phyloP scores from a whole-genome alignment of 1,139 yeast genomes.

The Entelexis sorbosivorans region DNA sequence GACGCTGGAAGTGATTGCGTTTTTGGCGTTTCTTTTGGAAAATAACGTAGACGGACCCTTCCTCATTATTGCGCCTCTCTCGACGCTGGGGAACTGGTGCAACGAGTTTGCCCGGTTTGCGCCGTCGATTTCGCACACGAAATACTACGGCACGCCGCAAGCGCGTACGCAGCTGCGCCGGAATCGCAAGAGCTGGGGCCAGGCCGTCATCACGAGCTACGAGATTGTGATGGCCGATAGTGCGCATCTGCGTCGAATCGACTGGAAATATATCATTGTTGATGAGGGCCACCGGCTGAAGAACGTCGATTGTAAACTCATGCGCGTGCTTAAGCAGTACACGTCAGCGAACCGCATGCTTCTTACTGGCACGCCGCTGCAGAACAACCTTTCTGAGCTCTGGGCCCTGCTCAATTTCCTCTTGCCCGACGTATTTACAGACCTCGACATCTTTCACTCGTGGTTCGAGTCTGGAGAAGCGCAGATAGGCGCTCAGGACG shows the following conservation, averaged over 20 bases:
- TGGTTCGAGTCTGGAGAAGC: constrained; percentile 62
- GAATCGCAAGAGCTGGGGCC: constrained; percentile 10
- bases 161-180: constrained; percentile 33
- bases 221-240: constrained; percentile 68
- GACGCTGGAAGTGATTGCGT: constrained; percentile 74
- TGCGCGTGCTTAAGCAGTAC: constrained; percentile 56
- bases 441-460: constrained; percentile 73
- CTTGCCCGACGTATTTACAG: constrained; percentile 85
- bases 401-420: constrained; percentile 87
- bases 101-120: constrained; percentile 62
- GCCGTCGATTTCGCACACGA: constrained; percentile 48
- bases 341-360: constrained; percentile 53
- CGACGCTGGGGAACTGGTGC: constrained; percentile 79
- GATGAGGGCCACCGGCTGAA: constrained; percentile 93
- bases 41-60: constrained; percentile 78
- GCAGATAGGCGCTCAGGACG: constrained; percentile 39
- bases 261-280: constrained; percentile 81
- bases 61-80: constrained; percentile 74
- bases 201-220: constrained; percentile 65
- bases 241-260: constrained; percentile 38
- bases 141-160: constrained; percentile 55
- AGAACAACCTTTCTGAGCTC: constrained; percentile 73
- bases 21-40: constrained; percentile 65
- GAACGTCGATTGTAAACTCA: constrained; percentile 65
- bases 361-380: constrained; percentile 88